A percentile compares a stretch with the other conserved stretches of the same genome.
Conservation (phyloP, 2,329 filamentous ascomycete species). For the Alternaria consortialis region DNA sequence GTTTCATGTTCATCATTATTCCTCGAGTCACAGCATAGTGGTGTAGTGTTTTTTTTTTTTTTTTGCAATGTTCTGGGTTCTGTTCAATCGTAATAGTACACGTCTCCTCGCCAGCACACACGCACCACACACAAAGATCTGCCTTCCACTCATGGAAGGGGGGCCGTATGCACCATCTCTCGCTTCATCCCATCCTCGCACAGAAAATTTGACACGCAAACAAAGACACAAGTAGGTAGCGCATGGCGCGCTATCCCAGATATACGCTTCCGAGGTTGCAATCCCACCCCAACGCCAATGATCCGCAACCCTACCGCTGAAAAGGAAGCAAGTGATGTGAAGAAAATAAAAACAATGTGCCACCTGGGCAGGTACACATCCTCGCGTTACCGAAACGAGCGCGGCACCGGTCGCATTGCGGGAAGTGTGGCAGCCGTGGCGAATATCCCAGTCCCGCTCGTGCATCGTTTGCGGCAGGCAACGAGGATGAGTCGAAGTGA, state of each 20-base stretch:
- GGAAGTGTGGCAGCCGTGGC: slow-evolving; percentile 31
- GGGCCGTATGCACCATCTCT: slow-evolving; percentile 18
- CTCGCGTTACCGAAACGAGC: slow-evolving; percentile 5
- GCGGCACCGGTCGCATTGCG: slow-evolving; percentile 6
- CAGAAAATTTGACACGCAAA: slow-evolving; percentile 17
- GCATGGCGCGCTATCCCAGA: slow-evolving; percentile 6
- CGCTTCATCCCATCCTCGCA: slow-evolving; percentile 20
- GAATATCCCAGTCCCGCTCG: slow-evolving; percentile 36
- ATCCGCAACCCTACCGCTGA: slow-evolving; percentile 10
- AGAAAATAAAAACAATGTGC: slow-evolving; percentile 12
- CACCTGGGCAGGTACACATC: slow-evolving; percentile 7
- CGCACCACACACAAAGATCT: not conserved
- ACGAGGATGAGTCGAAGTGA: slow-evolving; percentile 25
- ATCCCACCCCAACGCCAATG: slow-evolving; percentile 10
- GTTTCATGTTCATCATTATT: slow-evolving; percentile 2
- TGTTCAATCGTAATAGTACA: slow-evolving; percentile 21
- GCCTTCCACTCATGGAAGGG: not conserved
- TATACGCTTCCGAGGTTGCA: not conserved
- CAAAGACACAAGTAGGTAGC: slow-evolving; percentile 7
- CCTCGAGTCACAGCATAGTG: not conserved
- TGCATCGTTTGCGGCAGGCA: slow-evolving; percentile 7
- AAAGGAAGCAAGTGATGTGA: slow-evolving; percentile 13
- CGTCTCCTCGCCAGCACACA: slow-evolving; percentile 2
- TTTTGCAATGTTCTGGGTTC: slow-evolving; percentile 6
- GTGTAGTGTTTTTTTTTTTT: slow-evolving; percentile 1